Base-by-base conservation (phyloP, 257 asterid species). In the Ajuga chamaepitys region DNA sequence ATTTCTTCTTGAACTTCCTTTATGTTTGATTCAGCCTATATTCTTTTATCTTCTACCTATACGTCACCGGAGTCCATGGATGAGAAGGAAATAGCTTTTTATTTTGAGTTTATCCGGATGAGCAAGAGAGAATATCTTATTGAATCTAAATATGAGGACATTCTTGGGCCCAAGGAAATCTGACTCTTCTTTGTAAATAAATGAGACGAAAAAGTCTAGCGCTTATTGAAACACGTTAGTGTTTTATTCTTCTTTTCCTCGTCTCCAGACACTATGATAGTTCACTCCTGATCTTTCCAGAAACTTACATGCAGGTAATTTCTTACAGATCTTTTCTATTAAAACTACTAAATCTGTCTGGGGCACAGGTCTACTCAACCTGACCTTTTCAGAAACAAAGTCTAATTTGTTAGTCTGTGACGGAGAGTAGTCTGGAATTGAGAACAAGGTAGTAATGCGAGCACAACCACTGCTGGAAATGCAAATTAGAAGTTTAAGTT, bases 1-100 rank as follows among this genome's bases (percentile, higher is more conserved):
- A 24, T 38, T 45, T 59, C 42, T 60, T 35, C 66, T 32, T 64
- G 46, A 20, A 46, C 59, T 50, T 60, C 25, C 69, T 35, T 50
- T 25, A 3, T 22, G 59, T 32, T 28, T 37, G 45, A 28, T 55
- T 40, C 54, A 3, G 5, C 55, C 46, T 22, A 14, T 51, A 21
- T 13, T 48, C 10, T 60, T 22, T 54, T 54, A 35, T 13, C 52
- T 62, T 63, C 46, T 17, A 20, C 68, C 57, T 58, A 45, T 41
- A 34, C 34, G 25, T 42, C 64, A 47, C 44, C 18, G 22, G 25
- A 45, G 44, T 30, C 40, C 30, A 28, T 61, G 12, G 21, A 47
- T 61, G 71, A 25, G 46, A 35, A 35, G 14, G 26, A 21, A 30
- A 30, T 0, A 1, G 2, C 5, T 40, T 17, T 20, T 25, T 5